phyloP scores from a whole-genome alignment of 805 yeast species.

The Ogataea nakhonphanomensis region DNA sequence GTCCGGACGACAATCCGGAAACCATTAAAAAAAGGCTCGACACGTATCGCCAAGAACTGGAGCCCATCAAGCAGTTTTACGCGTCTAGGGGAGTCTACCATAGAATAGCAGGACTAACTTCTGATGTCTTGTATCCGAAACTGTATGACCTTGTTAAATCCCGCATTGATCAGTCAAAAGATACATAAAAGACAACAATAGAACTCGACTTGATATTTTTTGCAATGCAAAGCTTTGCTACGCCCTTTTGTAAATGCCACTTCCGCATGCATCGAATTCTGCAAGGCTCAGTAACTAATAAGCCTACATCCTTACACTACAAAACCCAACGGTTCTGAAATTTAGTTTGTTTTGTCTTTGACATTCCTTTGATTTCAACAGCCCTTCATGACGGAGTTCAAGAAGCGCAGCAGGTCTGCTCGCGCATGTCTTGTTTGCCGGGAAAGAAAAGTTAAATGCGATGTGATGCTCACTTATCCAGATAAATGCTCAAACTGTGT shows the following conservation, averaged over 20 bases:
- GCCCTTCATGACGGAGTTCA: conserved; percentile 1
- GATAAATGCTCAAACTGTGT: conserved; percentile 59
- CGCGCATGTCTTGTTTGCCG: conserved; percentile 79
- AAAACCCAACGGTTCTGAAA: background rate
- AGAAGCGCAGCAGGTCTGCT: conserved; percentile 56
- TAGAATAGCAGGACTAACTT: conserved; percentile 69
- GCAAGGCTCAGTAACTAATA: background rate
- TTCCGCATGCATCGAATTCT: too few relatives aligned
- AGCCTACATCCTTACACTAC: background rate
- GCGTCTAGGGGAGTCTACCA: conserved; percentile 43
- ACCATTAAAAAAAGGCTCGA: conserved; percentile 67
- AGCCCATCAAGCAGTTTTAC: conserved; percentile 67
- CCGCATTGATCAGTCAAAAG: background rate
- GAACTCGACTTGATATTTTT: too few relatives aligned
- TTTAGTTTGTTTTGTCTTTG: background rate
- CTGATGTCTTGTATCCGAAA: conserved; percentile 81
- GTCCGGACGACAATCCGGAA: conserved; percentile 79
- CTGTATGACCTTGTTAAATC: conserved; percentile 38
- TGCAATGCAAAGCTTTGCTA: too few relatives aligned
- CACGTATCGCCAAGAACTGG: conserved; percentile 54
- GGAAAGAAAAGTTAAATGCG: conserved; percentile 76
- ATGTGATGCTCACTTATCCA: conserved; percentile 55
- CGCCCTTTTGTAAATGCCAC: too few relatives aligned
- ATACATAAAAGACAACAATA: too few relatives aligned
- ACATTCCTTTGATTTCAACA: background rate